phyloP scores from a whole-genome alignment of 768 basidiomycete species.

The Phanerodontia chrysosporium region DNA sequence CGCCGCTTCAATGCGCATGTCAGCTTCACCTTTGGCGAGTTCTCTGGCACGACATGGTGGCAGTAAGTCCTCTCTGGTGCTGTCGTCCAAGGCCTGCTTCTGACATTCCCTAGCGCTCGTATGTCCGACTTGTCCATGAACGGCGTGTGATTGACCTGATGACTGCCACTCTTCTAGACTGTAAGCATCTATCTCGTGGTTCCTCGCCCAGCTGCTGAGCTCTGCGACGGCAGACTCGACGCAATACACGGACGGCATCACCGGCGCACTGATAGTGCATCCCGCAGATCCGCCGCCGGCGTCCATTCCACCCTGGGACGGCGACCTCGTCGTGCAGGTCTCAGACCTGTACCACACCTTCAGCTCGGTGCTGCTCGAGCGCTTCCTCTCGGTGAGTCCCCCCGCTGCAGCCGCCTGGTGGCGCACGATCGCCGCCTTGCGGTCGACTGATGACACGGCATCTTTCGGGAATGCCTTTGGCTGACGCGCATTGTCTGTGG shows the following conservation, averaged over 20 bases:
- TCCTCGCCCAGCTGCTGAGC: no score
- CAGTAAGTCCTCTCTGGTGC: slow-evolving; percentile 31
- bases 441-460: no score
- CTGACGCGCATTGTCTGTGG: not conserved
- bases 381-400: slow-evolving; percentile 19
- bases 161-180: no score
- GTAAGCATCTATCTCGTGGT: no score
- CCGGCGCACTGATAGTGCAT: slow-evolving; percentile 45
- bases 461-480: not conserved
- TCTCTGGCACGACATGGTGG: slow-evolving; percentile 47
- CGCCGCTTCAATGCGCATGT: not conserved
- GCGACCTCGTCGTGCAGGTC: slow-evolving; percentile 38
- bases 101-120: no score
- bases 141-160: no score
- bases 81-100: no score
- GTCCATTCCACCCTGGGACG: slow-evolving; percentile 33
- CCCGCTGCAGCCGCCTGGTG: not conserved
- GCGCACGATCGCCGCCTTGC: not conserved
- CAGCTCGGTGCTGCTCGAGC: slow-evolving; percentile 22
- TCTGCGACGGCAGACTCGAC: slow-evolving; percentile 25
- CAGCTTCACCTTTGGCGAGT: slow-evolving; percentile 39
- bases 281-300: slow-evolving; percentile 30
- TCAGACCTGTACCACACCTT: slow-evolving; percentile 30
- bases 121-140: no score
- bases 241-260: slow-evolving; percentile 46